Percentiles rank a stretch among this genome's conserved stretches.
phyloP scores from a whole-genome alignment of 106 monocot species.

The Dactylorhiza incarnata region DNA sequence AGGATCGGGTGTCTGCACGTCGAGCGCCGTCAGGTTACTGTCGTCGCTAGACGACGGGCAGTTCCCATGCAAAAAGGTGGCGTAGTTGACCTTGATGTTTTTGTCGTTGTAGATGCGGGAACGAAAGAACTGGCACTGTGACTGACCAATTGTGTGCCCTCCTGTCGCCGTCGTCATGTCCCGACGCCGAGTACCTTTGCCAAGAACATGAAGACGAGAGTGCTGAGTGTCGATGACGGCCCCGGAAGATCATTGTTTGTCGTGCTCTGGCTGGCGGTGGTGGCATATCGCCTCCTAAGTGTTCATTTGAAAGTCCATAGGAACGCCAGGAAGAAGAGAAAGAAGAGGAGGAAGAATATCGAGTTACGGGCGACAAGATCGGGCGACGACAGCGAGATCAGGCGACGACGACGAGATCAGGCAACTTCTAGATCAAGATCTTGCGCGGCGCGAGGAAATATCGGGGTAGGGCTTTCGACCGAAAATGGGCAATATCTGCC shows the following conservation, averaged over 20 bases:
- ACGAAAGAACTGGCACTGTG: constrained; percentile 35
- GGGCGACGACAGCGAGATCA: no score
- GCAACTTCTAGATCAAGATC: no score
- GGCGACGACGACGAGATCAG: no score
- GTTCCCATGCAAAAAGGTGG: constrained; percentile 19
- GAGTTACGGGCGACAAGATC: no score
- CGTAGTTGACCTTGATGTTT: constrained; percentile 34
- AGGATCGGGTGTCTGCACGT: not conserved
- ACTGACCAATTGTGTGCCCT: constrained; percentile 55
- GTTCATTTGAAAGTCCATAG: no score
- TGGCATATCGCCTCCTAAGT: constrained; percentile 60
- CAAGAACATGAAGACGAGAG: constrained; percentile 34
- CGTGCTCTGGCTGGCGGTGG: constrained; percentile 35
- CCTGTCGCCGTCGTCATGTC: constrained; percentile 56
- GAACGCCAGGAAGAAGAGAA: no score
- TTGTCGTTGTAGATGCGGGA: constrained; percentile 45
- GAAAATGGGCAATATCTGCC: no score
- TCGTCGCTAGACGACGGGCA: constrained; percentile 37
- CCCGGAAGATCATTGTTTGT: constrained; percentile 58
- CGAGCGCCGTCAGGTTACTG: constrained; percentile 40
- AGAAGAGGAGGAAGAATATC: no score
- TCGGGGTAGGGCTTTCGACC: no score
- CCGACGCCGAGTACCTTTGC: constrained; percentile 28
- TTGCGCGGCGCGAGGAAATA: no score
- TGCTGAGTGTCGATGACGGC: constrained; percentile 22